Base-by-base conservation (phyloP, 345 rosid genomes). In the Ceriops decandra region DNA sequence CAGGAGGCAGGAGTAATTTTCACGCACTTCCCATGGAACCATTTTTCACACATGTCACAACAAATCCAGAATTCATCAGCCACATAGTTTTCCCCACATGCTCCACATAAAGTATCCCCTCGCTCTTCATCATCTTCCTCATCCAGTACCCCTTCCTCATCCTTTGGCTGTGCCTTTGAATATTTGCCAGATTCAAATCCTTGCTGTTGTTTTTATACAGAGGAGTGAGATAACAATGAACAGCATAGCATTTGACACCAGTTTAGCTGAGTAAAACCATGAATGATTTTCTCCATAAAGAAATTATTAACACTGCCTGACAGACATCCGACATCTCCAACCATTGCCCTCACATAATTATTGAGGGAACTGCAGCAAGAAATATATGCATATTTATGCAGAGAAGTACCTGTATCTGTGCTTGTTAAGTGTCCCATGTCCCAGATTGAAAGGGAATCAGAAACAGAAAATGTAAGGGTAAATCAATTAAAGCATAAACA, bases 141-240 rank as follows among this genome's bases (percentile, higher is more conserved):
- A 1, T 75, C 78, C 38, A 74, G 6, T 52, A 54, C 74, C 52
- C 69, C 78, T 27, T 75, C 70, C n/a, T 75, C 78, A 9, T 75
- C 71, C 49, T 69, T 75, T 17, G 70, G 69, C 54, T 58, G 78
- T 2, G 52, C 72, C 76, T 74, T 89, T 10, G 82, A 33, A 32
- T 46, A 63, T 69, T 83, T 89, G 59, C 26, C 79, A 47, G 89
- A 61, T 73, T 88, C 91, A 17, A 85, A 61, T 17, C 74, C 84
- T 69, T 75, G 76, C 89, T 88, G 91, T 76, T 88, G 90, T 75
- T 77, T 68, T 69, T 56, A 69, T 46, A 31, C 65, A 57, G 62
- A 71, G 26, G 49, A 69, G 66, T 56, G n/a, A 38, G 19, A 67
- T 30, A 38, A 28, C 9, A 27, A 66, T 27, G 33, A 38, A 31